phyloP scores from a whole-genome alignment of 768 basidiomycete genomes.

The Macrocybe gigantea region DNA sequence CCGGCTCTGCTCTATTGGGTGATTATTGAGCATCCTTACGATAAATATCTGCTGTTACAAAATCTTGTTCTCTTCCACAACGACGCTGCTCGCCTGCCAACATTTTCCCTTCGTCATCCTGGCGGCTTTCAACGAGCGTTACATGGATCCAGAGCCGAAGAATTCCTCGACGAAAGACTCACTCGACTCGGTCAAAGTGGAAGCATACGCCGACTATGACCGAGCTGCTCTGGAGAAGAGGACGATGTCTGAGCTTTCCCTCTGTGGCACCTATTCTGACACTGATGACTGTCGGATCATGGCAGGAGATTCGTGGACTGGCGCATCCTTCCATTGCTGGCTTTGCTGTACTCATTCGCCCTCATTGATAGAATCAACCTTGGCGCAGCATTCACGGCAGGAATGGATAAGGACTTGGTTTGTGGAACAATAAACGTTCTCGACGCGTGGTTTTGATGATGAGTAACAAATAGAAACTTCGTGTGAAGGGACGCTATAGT shows the following conservation, averaged over 20 bases:
- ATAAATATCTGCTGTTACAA: no score
- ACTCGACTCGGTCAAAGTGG: conserved; percentile 8
- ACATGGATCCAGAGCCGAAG: conserved; percentile 9
- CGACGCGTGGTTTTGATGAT: conserved; percentile 3
- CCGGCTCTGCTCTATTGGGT: no score
- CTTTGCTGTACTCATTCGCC: conserved; percentile 34
- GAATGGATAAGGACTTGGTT: conserved; percentile 36
- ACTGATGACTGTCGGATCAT: background rate
- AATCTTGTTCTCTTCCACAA: no score
- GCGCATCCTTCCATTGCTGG: conserved; percentile 36
- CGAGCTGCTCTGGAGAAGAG: conserved; percentile 25
- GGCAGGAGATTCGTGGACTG: conserved; percentile 34
- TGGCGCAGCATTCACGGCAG: conserved; percentile 35
- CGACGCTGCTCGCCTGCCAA: no score
- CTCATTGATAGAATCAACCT: conserved; percentile 40
- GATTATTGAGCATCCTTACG: no score
- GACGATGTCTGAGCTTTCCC: conserved; percentile 23
- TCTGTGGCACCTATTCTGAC: conserved; percentile 1
- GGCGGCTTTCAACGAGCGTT: conserved; percentile 8
- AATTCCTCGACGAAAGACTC: conserved; percentile 6
- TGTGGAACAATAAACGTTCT: background rate
- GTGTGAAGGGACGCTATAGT: conserved; percentile 29
- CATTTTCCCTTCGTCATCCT: conserved; percentile 1
- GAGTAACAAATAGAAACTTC: conserved; percentile 19
- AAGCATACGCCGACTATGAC: conserved; percentile 5